Evolutionary conservation across 345 rosid genomes (phyloP).

Genomic region (Ceriops tagal): DNA sequence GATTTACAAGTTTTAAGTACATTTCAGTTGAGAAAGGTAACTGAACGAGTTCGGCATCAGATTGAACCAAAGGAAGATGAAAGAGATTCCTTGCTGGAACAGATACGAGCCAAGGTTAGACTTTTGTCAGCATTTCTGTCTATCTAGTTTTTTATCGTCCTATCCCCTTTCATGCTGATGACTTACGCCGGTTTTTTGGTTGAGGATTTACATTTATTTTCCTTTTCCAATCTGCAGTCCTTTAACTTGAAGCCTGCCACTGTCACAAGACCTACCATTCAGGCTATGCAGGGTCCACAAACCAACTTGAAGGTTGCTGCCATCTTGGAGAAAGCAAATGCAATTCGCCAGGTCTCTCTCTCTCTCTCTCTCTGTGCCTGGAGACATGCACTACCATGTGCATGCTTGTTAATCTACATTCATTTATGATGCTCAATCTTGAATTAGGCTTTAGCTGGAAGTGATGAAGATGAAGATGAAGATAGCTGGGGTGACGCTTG

Average conservation of each 20-base stretch:
- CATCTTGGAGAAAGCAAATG: conserved; percentile 95
- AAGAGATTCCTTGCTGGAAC: conserved; percentile 82
- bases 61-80: conserved; percentile 60
- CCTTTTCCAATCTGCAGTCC: conserved; percentile 45
- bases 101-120: conserved; percentile 81
- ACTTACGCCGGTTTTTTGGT: neutral
- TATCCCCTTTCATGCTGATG: neutral
- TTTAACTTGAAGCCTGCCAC: conserved; percentile 80
- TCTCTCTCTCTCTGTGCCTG: conserved; percentile 1
- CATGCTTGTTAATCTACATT: neutral
- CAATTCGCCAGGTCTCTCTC: conserved; percentile 82
- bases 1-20: conserved; percentile 14
- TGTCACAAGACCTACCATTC: conserved; percentile 60
- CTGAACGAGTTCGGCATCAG: conserved; percentile 61
- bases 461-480: conserved; percentile 87
- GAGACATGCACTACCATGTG: neutral
- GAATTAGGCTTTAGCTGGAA: conserved; percentile 83
- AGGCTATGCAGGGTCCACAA: conserved; percentile 62
- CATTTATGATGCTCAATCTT: conserved; percentile 4
- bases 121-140: neutral
- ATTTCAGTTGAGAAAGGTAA: conserved; percentile 79
- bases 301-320: conserved; percentile 95
- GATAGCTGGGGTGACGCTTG: conserved; percentile 96
- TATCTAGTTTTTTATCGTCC: neutral
- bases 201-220: neutral